These are phyloP conservation scores for Begonia fuchsioides DNA, from an alignment of 306 rosid species.

Conservation along the genomic window DNA sequence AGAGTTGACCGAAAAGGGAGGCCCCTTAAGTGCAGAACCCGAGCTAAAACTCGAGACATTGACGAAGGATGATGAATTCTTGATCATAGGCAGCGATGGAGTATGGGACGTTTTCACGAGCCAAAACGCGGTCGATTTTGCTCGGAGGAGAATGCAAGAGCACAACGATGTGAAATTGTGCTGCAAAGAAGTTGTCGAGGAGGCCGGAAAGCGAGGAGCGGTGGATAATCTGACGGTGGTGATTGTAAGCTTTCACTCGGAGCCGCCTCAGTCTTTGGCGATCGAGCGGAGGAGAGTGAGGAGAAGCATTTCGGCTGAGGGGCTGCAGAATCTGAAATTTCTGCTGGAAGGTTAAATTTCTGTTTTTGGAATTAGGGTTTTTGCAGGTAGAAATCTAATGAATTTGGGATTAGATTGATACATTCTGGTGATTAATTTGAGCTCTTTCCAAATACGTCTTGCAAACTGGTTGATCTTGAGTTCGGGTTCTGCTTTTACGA, in stretches of 20 bases:
- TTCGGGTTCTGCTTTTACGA: too few species aligned
- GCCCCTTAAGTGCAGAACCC: slow-evolving; percentile 88
- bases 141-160: slow-evolving; percentile 63
- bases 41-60: slow-evolving; percentile 59
- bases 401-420: too few species aligned
- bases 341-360: slow-evolving; percentile 23
- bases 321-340: slow-evolving; percentile 56
- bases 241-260: slow-evolving; percentile 61
- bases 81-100: slow-evolving; percentile 88
- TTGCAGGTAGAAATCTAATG: too few species aligned
- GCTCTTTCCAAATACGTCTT: too few species aligned
- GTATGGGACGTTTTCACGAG: slow-evolving; percentile 77
- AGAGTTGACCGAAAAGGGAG: slow-evolving; percentile 43
- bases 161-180: slow-evolving; percentile 77
- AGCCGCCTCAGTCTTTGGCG: slow-evolving; percentile 52
- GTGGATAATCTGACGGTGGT: slow-evolving; percentile 71
- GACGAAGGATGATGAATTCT: slow-evolving; percentile 70
- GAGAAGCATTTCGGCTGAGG: slow-evolving; percentile 80
- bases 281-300: slow-evolving; percentile 50
- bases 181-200: slow-evolving; percentile 67
- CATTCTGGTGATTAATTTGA: too few species aligned
- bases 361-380: too few species aligned
- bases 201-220: slow-evolving; percentile 65
- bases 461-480: too few species aligned
- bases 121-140: slow-evolving; percentile 72